Conservation (phyloP, 2,329 filamentous ascomycete genomes). For the Hypoxylon sp. region DNA sequence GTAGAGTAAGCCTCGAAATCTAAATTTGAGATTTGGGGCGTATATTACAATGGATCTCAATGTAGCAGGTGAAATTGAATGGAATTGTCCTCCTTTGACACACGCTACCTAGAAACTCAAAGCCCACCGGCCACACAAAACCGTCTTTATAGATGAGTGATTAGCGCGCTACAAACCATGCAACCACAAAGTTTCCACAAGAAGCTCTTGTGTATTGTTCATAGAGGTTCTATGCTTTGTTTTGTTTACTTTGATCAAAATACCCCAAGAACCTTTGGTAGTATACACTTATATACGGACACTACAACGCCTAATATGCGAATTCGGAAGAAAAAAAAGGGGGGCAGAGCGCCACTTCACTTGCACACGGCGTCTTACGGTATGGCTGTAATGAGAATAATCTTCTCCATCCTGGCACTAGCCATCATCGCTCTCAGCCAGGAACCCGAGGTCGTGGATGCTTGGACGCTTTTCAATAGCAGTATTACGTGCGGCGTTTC, state of each 20-base stretch:
- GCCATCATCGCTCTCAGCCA: neutral
- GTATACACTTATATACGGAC: neutral
- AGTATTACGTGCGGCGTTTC: conserved; percentile 14
- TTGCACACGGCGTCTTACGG: neutral
- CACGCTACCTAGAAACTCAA: neutral
- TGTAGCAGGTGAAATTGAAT: too few species aligned
- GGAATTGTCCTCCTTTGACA: too few species aligned
- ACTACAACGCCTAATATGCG: neutral
- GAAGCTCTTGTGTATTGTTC: neutral
- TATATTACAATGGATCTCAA: too few species aligned
- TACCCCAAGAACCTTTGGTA: neutral
- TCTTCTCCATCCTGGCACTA: neutral
- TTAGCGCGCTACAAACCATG: neutral
- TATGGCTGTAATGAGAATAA: neutral
- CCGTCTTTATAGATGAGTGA: neutral
- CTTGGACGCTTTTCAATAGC: conserved; percentile 30
- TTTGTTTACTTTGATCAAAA: neutral
- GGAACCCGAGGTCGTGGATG: neutral
- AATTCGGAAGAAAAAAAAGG: neutral
- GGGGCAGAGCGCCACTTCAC: neutral
- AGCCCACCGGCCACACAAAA: neutral
- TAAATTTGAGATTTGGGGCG: too few species aligned
- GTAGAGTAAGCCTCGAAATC: too few species aligned
- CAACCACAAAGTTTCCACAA: neutral
- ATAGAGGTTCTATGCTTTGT: neutral